Evolutionary conservation across 805 yeast genomes (phyloP), one percentile per base, ranked within the genome.

Genomic region (Pichia eremophila): DNA sequence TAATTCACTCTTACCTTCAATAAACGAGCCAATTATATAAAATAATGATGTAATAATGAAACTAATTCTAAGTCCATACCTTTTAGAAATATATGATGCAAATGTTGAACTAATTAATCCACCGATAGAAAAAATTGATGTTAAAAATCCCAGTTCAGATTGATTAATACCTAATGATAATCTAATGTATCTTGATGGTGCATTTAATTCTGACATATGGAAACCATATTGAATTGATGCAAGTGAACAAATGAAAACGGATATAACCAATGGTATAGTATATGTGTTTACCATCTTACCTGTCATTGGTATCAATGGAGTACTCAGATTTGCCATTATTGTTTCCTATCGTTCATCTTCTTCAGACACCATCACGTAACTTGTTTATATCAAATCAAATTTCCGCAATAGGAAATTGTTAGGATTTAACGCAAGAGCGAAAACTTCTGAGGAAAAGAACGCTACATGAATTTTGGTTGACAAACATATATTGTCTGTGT

Each of bases 181-280:
- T 40, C 55, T 52, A 19, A 88, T 70, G 32, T 78, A 75, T 14
- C 75, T 73, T 48, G 84, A 85, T 0, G 97, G 96, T 8, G 96
- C 95, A 66, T 91, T 91, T 61, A 91, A 72, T 63, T 90, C 97
- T 1, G 96, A 83, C 83, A 91, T 82, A 62, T 93, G 98, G 63
- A 85, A 88, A 1, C 99, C 99, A 63, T 83, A 93, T 63, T 89
- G 97, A 12, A 90, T 69, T 2, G 95, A 78, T 2, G 90, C 89
- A 25, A 88, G 59, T 54, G 95, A 85, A 7, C 82, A 79, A 12
- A 85, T 78, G 1, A 73, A 59, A 2, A 78, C 76, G 3, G 79
- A 65, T 10, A 64, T 46, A 2, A 79, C 48, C 43, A 82, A 37
- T 32, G 45, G 44, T 15, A 25, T n/a, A 29, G 47, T 40, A 47